Evolutionary conservation across 108 stramenopile species (phyloP).

Genomic region (Discostella stelligeroides): DNA sequence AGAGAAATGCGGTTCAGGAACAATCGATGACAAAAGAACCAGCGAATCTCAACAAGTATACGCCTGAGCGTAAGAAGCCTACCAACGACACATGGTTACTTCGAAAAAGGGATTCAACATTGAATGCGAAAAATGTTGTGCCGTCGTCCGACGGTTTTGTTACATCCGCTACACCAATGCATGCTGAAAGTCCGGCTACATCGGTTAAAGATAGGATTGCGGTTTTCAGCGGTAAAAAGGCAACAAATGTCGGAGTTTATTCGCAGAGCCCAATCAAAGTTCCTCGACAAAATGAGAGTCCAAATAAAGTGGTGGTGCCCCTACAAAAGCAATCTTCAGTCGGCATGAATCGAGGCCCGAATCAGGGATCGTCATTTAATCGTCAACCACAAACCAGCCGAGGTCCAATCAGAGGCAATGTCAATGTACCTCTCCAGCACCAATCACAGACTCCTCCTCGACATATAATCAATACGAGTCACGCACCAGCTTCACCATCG

Average conservation of each 20-base stretch:
- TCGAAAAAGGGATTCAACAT: neutral
- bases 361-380: neutral
- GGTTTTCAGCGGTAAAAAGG: conserved; percentile 14
- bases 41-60: neutral
- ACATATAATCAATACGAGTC: conserved; percentile 8
- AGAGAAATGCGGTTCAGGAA: conserved; percentile 13
- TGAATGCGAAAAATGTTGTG: conserved; percentile 1
- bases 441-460: conserved; percentile 14
- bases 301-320: conserved; percentile 5
- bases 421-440: conserved; percentile 5
- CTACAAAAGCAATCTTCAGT: neutral
- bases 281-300: conserved; percentile 3
- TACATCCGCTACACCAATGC: neutral
- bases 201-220: conserved; percentile 43
- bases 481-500: conserved; percentile 10
- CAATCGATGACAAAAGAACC: neutral
- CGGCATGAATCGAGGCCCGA: neutral
- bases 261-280: conserved; percentile 1
- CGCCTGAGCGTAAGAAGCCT: conserved; percentile 2
- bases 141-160: neutral
- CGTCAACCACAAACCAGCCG: neutral
- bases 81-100: neutral
- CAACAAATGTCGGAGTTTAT: neutral
- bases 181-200: conserved; percentile 4
- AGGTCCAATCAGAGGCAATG: no score